These are phyloP conservation scores for Artemisia annua DNA, from an alignment of 129 eudicot species.

Conservation along the genomic window DNA sequence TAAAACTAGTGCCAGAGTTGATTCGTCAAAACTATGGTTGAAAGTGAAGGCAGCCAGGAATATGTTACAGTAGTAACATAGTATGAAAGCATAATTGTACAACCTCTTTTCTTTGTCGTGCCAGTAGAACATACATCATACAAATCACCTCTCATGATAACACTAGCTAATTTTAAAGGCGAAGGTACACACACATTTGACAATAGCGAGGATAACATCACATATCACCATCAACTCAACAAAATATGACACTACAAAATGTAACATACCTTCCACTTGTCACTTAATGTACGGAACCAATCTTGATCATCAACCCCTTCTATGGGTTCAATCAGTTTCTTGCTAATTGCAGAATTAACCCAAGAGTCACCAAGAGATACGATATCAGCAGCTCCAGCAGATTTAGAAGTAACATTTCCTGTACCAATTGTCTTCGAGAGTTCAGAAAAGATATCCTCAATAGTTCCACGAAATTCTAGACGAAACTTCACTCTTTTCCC, in stretches of 20 bases:
- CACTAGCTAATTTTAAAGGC: no score
- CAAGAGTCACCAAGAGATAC: slow-evolving; percentile 90
- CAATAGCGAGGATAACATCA: not conserved
- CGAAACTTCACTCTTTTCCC: slow-evolving; percentile 77
- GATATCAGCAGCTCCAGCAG: slow-evolving; percentile 82
- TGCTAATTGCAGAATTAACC: slow-evolving; percentile 63
- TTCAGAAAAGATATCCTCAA: slow-evolving; percentile 64
- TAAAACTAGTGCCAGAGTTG: no score
- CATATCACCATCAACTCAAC: not conserved
- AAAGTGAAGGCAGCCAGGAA: no score
- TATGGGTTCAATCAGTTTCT: slow-evolving; percentile 76
- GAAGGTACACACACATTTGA: no score
- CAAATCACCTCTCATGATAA: no score
- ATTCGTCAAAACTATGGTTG: no score
- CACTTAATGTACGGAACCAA: slow-evolving; percentile 69
- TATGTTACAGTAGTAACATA: no score
- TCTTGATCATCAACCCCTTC: slow-evolving; percentile 68
- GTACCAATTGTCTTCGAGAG: slow-evolving; percentile 48
- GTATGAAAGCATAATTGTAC: no score
- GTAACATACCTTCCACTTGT: slow-evolving; percentile 85
- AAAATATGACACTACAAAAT: not conserved
- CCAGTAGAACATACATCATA: no score
- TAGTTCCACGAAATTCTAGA: slow-evolving; percentile 64
- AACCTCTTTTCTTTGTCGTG: no score
- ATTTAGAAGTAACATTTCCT: slow-evolving; percentile 50